Evolutionary conservation across 345 rosid species (phyloP), one percentile per base, ranked within the genome.

Genomic region (Lumnitzera littorea): DNA sequence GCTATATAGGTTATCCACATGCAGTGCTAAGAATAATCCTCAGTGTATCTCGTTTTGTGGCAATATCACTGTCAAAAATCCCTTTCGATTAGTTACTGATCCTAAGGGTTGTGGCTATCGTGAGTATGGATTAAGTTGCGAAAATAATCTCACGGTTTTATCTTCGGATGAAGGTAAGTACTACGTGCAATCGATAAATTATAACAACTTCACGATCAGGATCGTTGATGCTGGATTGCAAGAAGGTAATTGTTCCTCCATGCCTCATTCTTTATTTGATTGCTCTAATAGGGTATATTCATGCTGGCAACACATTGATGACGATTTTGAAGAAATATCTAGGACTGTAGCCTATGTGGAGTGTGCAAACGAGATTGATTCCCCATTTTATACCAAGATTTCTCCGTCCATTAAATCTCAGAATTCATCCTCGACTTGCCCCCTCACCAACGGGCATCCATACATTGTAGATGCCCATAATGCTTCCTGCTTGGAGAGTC

Each of bases 151-250:
- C 7, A 16, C 62, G 5, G 14, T 47, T 0, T 0, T 58, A 13
- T 46, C 23, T 51, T 13, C 12, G 10, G 2, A 23, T 41, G 12
- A 24, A 12, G 46, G 24, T 2, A 65, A 51, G 20, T 65, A 51
- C 20, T 15, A 51, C n/a, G 69, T 65, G 1, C 43, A 25, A 46
- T n/a, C 29, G 13, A 65, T 65, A 62, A 65, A 65, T 58, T 65
- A 65, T 51, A 2, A 43, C 13, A 46, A 58, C 51, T 52, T 17
- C 12, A 65, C 57, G 0, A 52, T 65, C 27, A 16, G 69, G 46
- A 15, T 65, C 3, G 57, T 48, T 7, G 52, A 58, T 58, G 11
- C 69, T 3, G 53, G 60, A n/a, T 51, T 58, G 3, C 62, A 58
- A 8, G 31, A 20, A 5, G 13, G 53, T 31, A 51, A 65, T 29